A percentile compares a stretch with the other conserved stretches of the same genome.
Conservation (phyloP, 495 filamentous ascomycete species). For the Immersiella caudata region DNA sequence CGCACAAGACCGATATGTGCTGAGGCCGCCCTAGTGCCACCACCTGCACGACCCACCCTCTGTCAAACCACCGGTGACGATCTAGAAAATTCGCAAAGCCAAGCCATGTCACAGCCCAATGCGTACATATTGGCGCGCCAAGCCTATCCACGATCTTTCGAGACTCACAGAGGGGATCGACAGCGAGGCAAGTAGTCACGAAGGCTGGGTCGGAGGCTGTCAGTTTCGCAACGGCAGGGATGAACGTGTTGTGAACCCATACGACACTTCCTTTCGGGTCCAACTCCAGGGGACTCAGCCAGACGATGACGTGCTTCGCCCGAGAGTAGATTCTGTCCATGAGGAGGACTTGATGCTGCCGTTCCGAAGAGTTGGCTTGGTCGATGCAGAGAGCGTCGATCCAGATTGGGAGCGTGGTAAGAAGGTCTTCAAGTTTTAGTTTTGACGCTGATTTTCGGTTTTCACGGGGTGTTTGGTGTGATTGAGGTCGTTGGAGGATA, state of each 20-base stretch:
- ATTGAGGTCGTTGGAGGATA: too few relatives aligned
- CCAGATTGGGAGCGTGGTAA: not conserved
- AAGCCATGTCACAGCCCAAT: slow-evolving; percentile 3
- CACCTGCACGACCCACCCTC: slow-evolving; percentile 3
- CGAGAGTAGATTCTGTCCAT: slow-evolving; percentile 11
- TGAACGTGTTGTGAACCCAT: slow-evolving; percentile 9
- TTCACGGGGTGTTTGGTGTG: not conserved
- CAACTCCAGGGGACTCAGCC: not conserved
- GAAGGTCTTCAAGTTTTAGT: not conserved
- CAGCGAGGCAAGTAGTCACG: not conserved
- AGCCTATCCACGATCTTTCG: not conserved
- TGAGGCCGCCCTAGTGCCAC: not conserved
- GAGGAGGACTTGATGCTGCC: slow-evolving; percentile 4
- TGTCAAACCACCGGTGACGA: slow-evolving; percentile 6
- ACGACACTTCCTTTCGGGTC: slow-evolving; percentile 1
- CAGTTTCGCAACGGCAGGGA: not conserved
- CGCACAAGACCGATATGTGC: not conserved
- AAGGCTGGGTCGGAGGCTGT: not conserved
- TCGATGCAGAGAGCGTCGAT: slow-evolving; percentile 7
- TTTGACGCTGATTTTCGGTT: not conserved
- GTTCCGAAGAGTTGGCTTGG: not conserved
- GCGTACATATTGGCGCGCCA: not conserved
- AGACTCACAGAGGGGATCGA: not conserved
- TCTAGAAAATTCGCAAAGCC: slow-evolving; percentile 10
- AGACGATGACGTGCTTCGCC: slow-evolving; percentile 1